phyloP scores from a whole-genome alignment of 1,139 yeast genomes.

The Pichia sp. region DNA sequence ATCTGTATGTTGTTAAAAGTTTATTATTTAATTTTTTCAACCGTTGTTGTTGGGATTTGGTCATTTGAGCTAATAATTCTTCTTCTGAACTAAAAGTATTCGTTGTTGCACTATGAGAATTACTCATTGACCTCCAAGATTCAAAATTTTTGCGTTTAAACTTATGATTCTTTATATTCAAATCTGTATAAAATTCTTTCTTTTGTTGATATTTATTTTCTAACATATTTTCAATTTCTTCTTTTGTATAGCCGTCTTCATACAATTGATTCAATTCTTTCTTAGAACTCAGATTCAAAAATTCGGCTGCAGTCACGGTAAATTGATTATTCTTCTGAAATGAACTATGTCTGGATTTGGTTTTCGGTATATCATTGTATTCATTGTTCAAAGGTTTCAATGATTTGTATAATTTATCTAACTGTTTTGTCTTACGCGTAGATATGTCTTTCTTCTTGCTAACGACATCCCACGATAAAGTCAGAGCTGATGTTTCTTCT shows the following conservation, averaged over 20 bases:
- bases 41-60: constrained; percentile 3
- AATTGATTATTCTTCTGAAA: constrained; percentile 30
- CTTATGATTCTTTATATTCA: constrained; percentile 23
- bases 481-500: constrained; percentile 8
- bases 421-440: constrained; percentile 14
- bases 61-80: constrained; percentile 5
- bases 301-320: constrained; percentile 29
- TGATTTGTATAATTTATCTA: constrained; percentile 10
- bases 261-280: constrained; percentile 23
- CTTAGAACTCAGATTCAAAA: constrained; percentile 23
- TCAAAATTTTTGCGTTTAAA: constrained; percentile 26
- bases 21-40: constrained; percentile 8
- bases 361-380: constrained; percentile 13
- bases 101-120: constrained; percentile 2
- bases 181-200: constrained; percentile 22
- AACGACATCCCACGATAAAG: constrained; percentile 19
- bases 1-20: neutral
- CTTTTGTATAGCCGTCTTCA: constrained; percentile 20
- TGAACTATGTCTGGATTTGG: constrained; percentile 20
- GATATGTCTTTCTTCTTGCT: constrained; percentile 5
- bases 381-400: constrained; percentile 20
- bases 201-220: constrained; percentile 25
- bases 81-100: constrained; percentile 12
- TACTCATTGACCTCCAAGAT: constrained; percentile 13
- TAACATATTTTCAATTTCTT: constrained; percentile 24